These are phyloP conservation scores for Phytophthora pluvialis DNA, from an alignment of 352 stramenopile species.

Conservation along the genomic window DNA sequence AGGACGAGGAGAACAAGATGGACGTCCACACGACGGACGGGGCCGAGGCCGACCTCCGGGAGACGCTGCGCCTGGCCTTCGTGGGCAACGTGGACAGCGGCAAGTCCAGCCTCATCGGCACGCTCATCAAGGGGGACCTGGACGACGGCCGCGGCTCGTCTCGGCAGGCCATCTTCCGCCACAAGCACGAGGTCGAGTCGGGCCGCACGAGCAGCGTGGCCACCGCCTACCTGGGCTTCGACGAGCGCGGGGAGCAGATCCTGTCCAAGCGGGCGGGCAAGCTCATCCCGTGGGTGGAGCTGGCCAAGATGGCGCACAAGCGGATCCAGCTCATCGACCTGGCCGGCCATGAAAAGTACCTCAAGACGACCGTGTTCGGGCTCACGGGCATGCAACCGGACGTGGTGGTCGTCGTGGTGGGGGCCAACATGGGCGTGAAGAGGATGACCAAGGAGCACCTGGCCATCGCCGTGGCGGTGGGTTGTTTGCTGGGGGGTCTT, in stretches of 20 bases:
- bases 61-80: slow-evolving; percentile 83
- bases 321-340: slow-evolving; percentile 90
- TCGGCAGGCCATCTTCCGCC: slow-evolving; percentile 84
- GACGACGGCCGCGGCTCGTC: slow-evolving; percentile 95
- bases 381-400: slow-evolving; percentile 97
- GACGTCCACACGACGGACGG: not conserved
- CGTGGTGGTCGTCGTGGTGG: slow-evolving; percentile 94
- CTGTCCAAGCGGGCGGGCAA: slow-evolving; percentile 77
- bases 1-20: slow-evolving; percentile 17
- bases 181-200: slow-evolving; percentile 88
- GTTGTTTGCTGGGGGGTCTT: slow-evolving; percentile 3
- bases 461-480: slow-evolving; percentile 89
- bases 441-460: slow-evolving; percentile 95
- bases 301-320: slow-evolving; percentile 81
- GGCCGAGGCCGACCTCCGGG: slow-evolving; percentile 36
- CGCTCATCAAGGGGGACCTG: slow-evolving; percentile 94
- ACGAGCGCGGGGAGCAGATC: slow-evolving; percentile 76
- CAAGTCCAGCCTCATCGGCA: slow-evolving; percentile 94
- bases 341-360: slow-evolving; percentile 97
- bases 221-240: slow-evolving; percentile 86
- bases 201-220: slow-evolving; percentile 85
- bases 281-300: slow-evolving; percentile 80
- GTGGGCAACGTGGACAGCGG: slow-evolving; percentile 94
- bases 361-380: slow-evolving; percentile 99
- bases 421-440: slow-evolving; percentile 95